Evolutionary conservation across 2,329 filamentous ascomycete species (phyloP), one percentile per base, ranked within the genome.

Genomic region (Bipolaris sorokiniana): DNA sequence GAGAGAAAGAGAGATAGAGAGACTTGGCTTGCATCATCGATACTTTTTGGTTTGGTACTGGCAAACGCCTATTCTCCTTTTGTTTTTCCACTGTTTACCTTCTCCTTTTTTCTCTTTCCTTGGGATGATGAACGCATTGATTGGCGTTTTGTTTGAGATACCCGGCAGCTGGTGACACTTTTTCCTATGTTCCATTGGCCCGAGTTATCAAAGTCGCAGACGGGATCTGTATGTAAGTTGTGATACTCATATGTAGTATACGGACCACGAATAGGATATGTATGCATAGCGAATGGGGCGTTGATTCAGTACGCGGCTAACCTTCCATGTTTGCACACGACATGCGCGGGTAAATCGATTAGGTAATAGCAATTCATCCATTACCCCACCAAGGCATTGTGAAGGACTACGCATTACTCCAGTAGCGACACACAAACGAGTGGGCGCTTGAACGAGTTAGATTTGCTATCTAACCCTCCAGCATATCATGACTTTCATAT

Each of bases 401-500:
- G 15, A 33, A 33, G 31, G 28, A 48, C 20, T 37, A 31, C 48
- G 26, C 38, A 44, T 48, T 50, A 57, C 49, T 40, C 37, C 15
- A 46, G 47, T n/a, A 31, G 23, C 15, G 22, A 42, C 23, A 36
- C 15, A 23, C 38, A 38, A 45, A 34, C 44, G 28, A 41, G 28
- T 74, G 69, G 69, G 68, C 61, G 69, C 70, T 71, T 65, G 70
- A 71, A 68, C 57, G 64, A 68, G 65, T 72, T 62, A 70, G 70
- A 69, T 72, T 68, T 60, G 70, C 64, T 76, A 76, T 64, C 72
- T 75, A 76, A 73, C 71, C 68, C 59, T 61, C 57, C 65, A 69
- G 71, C 69, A 66, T 63, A 62, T 74, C 71, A 70, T 75, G 67
- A 72, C 66, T 73, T 74, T 74, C 71, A 68, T 69, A 72, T 72